These are phyloP conservation scores for Thalassiosira profunda DNA, from an alignment of 108 stramenopile genomes.

Conservation along the genomic window DNA sequence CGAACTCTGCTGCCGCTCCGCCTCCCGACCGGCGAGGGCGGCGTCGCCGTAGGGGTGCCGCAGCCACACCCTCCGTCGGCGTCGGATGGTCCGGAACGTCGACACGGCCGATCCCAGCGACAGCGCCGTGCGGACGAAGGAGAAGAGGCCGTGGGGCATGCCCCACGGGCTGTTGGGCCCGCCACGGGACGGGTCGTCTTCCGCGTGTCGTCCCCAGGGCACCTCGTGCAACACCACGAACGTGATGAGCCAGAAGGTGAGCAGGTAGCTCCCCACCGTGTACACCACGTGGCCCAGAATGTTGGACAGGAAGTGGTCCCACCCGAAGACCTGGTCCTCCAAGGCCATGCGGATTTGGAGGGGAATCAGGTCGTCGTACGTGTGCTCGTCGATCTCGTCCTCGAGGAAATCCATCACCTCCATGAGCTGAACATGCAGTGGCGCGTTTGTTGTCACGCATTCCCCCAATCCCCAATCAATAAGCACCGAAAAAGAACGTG, in stretches of 20 bases:
- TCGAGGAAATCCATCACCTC: slow-evolving; percentile 69
- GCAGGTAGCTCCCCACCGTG: slow-evolving; percentile 56
- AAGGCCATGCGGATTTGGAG: slow-evolving; percentile 69
- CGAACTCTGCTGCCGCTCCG: slow-evolving; percentile 21
- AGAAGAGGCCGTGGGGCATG: slow-evolving; percentile 41
- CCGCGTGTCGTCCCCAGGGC: slow-evolving; percentile 30
- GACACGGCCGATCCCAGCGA: slow-evolving; percentile 42
- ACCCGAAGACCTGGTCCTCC: slow-evolving; percentile 82
- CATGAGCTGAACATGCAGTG: slow-evolving; percentile 51
- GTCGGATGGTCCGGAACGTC: slow-evolving; percentile 74
- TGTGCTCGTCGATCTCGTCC: slow-evolving; percentile 70
- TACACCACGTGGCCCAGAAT: slow-evolving; percentile 71
- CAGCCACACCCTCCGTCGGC: slow-evolving; percentile 76
- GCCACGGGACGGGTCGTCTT: no score
- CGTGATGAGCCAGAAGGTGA: slow-evolving; percentile 48
- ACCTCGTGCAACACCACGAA: slow-evolving; percentile 44
- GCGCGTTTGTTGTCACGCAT: no score
- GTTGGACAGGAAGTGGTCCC: slow-evolving; percentile 71
- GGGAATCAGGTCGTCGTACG: slow-evolving; percentile 77
- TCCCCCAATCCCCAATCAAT: no score
- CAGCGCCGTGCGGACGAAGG: slow-evolving; percentile 28
- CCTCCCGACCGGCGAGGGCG: slow-evolving; percentile 39
- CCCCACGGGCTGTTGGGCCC: slow-evolving; percentile 29
- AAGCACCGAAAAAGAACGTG: no score
- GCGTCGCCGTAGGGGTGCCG: slow-evolving; percentile 55